A percentile compares a stretch with the other conserved stretches of the same genome.
These are phyloP conservation scores for Mycena floridula DNA, from an alignment of 768 basidiomycete genomes.

Conservation along the genomic window DNA sequence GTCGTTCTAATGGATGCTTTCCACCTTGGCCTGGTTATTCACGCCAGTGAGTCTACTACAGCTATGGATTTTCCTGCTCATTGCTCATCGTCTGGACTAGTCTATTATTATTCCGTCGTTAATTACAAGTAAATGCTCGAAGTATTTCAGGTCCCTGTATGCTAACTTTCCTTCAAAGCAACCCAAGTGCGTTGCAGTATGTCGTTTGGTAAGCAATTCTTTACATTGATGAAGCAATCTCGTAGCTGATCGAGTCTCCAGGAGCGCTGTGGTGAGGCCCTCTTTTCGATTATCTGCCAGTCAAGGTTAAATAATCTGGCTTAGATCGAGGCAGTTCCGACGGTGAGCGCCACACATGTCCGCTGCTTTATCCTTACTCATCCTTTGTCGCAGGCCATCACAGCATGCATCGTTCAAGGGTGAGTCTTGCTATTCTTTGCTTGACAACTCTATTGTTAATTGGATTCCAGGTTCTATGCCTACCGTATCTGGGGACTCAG, in stretches of 20 bases:
- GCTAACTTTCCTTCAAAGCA: no score
- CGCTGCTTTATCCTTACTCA: no score
- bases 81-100: no score
- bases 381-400: neutral
- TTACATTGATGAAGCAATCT: neutral
- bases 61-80: no score
- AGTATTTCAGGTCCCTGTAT: no score
- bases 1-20: neutral
- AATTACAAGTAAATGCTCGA: no score
- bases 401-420: conserved; percentile 1
- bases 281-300: neutral
- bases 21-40: neutral
- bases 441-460: neutral
- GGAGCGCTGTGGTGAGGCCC: neutral
- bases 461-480: neutral
- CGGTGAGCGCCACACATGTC: no score
- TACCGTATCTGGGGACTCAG: neutral
- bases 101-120: no score
- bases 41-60: no score
- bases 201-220: neutral
- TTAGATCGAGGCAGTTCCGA: neutral
- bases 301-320: neutral
- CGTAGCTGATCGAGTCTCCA: neutral
- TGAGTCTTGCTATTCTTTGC: neutral
- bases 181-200: no score